Conservation (phyloP, 352 stramenopile genomes). For the Phytophthora fragariaefolia region DNA sequence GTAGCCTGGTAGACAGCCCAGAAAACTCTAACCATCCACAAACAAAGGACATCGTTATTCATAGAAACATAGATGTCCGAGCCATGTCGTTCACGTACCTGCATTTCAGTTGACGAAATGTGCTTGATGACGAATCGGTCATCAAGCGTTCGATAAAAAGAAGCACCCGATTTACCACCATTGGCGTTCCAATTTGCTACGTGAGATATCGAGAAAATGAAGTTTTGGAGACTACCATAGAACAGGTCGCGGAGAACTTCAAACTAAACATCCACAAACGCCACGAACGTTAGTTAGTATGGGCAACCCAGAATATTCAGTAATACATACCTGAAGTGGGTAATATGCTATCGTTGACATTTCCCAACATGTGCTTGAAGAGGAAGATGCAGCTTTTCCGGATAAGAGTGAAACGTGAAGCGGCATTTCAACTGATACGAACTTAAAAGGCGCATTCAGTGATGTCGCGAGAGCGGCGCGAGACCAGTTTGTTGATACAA, state of each 20-base stretch:
- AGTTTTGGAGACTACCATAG: slow-evolving; percentile 66
- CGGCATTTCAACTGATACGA: slow-evolving; percentile 58
- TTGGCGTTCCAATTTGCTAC: slow-evolving; percentile 92
- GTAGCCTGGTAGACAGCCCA: slow-evolving; percentile 88
- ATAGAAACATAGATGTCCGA: too few relatives aligned
- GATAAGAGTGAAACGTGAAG: slow-evolving; percentile 67
- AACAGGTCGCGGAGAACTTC: slow-evolving; percentile 94
- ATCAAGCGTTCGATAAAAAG: slow-evolving; percentile 96
- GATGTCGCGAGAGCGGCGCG: slow-evolving; percentile 62
- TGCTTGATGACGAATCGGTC: slow-evolving; percentile 98
- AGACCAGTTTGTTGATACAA: slow-evolving; percentile 72
- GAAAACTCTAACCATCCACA: slow-evolving; percentile 63
- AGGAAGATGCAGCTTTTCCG: slow-evolving; percentile 37
- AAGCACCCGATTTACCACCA: slow-evolving; percentile 97
- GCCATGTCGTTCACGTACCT: too few relatives aligned
- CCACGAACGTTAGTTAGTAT: slow-evolving; percentile 3
- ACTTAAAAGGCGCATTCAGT: slow-evolving; percentile 70
- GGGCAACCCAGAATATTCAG: neutral
- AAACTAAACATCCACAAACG: slow-evolving; percentile 65
- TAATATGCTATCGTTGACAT: slow-evolving; percentile 80
- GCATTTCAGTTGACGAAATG: slow-evolving; percentile 97
- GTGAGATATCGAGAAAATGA: slow-evolving; percentile 85
- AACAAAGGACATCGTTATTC: slow-evolving; percentile 6
- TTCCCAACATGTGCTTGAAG: slow-evolving; percentile 63
- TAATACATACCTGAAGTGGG: slow-evolving; percentile 67